Evolutionary conservation across 2,329 filamentous ascomycete species (phyloP).

Genomic region (Seiridium unicorne): DNA sequence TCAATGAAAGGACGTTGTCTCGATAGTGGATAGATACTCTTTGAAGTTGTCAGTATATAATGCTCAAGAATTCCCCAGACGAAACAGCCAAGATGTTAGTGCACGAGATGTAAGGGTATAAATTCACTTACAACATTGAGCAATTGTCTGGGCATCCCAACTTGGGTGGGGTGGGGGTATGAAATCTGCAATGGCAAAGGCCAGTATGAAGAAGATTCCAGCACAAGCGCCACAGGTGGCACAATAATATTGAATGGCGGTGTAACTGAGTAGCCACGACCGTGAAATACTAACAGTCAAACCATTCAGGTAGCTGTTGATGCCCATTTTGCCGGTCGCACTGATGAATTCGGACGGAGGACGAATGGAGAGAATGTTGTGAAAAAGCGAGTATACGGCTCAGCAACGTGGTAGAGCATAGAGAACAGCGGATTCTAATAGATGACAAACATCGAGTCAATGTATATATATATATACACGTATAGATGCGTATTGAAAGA

Average conservation of each 20-base stretch:
- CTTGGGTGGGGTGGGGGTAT: not conserved
- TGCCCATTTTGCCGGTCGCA: not conserved
- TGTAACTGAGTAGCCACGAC: conserved; percentile 3
- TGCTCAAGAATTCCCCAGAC: too few relatives aligned
- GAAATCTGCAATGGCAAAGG: not conserved
- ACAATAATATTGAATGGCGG: conserved; percentile 2
- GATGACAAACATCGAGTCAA: not conserved
- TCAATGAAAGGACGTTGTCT: too few relatives aligned
- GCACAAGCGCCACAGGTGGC: not conserved
- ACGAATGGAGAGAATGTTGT: too few relatives aligned
- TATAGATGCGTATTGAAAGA: not conserved
- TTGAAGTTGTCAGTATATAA: not conserved
- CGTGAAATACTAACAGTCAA: not conserved
- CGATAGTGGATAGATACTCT: not conserved
- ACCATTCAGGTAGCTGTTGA: not conserved
- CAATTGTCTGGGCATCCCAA: conserved; percentile 2
- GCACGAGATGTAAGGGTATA: too few relatives aligned
- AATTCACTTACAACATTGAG: not conserved
- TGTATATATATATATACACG: not conserved
- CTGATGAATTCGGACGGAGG: too few relatives aligned
- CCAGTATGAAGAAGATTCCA: conserved; percentile 1
- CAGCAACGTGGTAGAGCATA: not conserved
- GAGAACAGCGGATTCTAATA: not conserved
- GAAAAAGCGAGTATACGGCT: too few relatives aligned
- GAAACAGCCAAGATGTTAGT: too few relatives aligned